Percentiles rank a stretch among this genome's conserved stretches.
Evolutionary conservation across 768 basidiomycete genomes (phyloP).

Genomic region (Thelephora aurantiotincta): DNA sequence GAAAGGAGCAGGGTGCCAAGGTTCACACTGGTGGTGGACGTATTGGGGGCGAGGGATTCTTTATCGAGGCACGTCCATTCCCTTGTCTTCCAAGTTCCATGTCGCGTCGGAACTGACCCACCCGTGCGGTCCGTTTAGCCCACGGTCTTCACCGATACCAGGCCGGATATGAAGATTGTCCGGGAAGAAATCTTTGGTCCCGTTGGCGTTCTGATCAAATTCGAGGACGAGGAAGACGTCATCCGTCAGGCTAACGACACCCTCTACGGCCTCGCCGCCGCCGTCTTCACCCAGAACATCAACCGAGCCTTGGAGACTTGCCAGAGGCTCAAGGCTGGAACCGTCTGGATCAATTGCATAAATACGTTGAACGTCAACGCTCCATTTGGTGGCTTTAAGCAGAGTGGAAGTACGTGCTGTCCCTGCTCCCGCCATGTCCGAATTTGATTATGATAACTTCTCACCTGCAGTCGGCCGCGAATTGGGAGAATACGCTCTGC

Average conservation of each 20-base stretch:
- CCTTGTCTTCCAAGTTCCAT: neutral
- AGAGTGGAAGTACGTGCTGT: constrained; percentile 20
- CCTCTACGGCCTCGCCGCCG: constrained; percentile 33
- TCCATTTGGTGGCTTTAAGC: constrained; percentile 82
- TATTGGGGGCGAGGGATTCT: constrained; percentile 49
- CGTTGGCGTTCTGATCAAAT: constrained; percentile 63
- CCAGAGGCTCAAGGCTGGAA: constrained; percentile 28
- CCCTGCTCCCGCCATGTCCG: neutral
- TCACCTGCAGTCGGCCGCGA: constrained; percentile 58
- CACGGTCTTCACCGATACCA: constrained; percentile 60
- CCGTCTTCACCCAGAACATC: constrained; percentile 32
- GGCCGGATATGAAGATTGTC: constrained; percentile 62
- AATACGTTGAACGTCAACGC: constrained; percentile 12
- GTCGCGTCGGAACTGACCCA: neutral
- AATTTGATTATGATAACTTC: neutral
- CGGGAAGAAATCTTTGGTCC: constrained; percentile 72
- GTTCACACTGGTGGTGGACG: constrained; percentile 49
- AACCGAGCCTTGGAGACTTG: constrained; percentile 26
- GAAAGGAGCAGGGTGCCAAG: constrained; percentile 57
- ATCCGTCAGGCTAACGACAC: constrained; percentile 30
- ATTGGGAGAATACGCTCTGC: constrained; percentile 62
- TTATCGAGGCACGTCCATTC: constrained; percentile 24
- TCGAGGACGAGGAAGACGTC: constrained; percentile 36
- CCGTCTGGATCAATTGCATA: constrained; percentile 14
- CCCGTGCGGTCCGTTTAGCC: constrained; percentile 21